These are phyloP conservation scores for Jaltomata sinuosa DNA, from an alignment of 257 asterid species.

Conservation along the genomic window DNA sequence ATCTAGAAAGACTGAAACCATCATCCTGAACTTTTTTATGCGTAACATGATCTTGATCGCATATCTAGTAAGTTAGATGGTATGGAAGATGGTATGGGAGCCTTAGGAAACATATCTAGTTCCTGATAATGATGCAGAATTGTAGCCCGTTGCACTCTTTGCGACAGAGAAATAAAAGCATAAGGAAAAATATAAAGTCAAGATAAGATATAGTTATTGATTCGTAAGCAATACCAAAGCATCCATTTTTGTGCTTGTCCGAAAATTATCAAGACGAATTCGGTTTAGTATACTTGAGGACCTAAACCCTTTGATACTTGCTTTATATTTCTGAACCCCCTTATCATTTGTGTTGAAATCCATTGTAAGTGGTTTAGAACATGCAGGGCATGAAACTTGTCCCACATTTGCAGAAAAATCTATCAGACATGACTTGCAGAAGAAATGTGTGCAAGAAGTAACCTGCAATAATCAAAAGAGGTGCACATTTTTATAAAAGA, in stretches of 20 bases:
- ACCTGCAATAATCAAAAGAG: slow-evolving; percentile 35
- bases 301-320: slow-evolving; percentile 60
- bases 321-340: slow-evolving; percentile 38
- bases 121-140: not conserved
- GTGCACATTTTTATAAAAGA: not conserved
- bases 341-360: slow-evolving; percentile 44
- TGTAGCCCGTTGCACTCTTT: not conserved
- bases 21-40: not conserved
- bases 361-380: slow-evolving; percentile 78
- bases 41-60: not conserved
- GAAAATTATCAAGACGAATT: slow-evolving; percentile 48
- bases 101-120: not conserved
- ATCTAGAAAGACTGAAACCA: too few species aligned
- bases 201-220: not conserved
- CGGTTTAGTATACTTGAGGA: slow-evolving; percentile 76
- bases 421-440: slow-evolving; percentile 80
- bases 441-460: slow-evolving; percentile 65
- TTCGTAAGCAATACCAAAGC: slow-evolving; percentile 52
- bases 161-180: not conserved
- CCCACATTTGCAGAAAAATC: slow-evolving; percentile 59
- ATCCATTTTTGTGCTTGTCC: slow-evolving; percentile 84
- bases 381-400: slow-evolving; percentile 66
- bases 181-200: not conserved
- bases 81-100: not conserved
- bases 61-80: not conserved